These are phyloP conservation scores for Musa schizocarpa DNA, from an alignment of 176 grass and related monocot genomes.

Conservation along the genomic window DNA sequence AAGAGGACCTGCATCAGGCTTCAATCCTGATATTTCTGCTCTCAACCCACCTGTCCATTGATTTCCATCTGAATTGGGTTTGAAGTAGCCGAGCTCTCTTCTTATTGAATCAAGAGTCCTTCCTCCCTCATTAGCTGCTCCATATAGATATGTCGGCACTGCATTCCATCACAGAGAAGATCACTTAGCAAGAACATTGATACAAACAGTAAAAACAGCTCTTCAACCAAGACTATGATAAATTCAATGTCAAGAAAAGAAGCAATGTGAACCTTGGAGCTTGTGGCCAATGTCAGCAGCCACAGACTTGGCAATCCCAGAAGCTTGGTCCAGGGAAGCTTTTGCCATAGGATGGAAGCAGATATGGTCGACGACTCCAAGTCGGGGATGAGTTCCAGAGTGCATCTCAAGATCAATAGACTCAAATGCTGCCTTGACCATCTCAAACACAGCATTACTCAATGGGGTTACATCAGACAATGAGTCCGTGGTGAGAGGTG, in stretches of 20 bases:
- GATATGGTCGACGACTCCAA: constrained; percentile 74
- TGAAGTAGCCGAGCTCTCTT: constrained; percentile 76
- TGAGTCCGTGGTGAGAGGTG: constrained; percentile 17
- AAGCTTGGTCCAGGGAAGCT: constrained; percentile 30
- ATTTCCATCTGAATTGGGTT: constrained; percentile 34
- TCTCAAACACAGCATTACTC: constrained; percentile 37
- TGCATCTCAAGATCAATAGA: constrained; percentile 46
- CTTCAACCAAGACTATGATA: background rate
- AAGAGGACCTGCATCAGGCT: constrained; percentile 41
- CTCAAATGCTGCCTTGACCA: constrained; percentile 44
- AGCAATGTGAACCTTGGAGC: constrained; percentile 36
- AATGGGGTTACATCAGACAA: constrained; percentile 26
- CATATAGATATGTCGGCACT: constrained; percentile 69
- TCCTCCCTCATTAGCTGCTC: constrained; percentile 49
- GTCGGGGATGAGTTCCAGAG: constrained; percentile 52
- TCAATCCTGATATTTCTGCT: constrained; percentile 7
- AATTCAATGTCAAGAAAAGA: background rate
- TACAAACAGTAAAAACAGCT: background rate
- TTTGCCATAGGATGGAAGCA: constrained; percentile 57
- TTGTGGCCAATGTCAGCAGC: constrained; percentile 40
- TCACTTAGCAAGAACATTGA: background rate
- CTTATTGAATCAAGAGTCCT: constrained; percentile 50
- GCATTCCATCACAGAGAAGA: background rate
- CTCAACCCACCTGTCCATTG: constrained; percentile 41
- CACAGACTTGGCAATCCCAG: constrained; percentile 34